Evolutionary conservation across 495 filamentous ascomycete genomes (phyloP), one percentile per base, ranked within the genome.

Genomic region (Penicillium parvum): DNA sequence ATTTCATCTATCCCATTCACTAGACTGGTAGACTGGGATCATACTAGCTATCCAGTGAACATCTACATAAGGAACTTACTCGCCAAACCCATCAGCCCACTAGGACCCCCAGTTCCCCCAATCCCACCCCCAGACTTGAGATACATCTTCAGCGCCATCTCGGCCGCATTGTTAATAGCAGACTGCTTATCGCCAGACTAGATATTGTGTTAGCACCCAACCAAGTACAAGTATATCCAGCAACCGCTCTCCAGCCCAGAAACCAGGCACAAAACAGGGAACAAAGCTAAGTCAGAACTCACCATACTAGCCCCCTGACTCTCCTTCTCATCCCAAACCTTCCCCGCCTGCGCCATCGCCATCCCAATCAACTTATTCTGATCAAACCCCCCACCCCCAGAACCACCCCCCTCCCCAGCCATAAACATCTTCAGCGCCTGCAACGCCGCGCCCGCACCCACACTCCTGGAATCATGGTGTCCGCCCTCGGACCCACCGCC

Each of bases 101-200:
- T 42, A 19, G 66, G 57, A 29, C 73, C 70, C 17, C 75, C 73
- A 32, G 68, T 68, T 0, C 71, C 68, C 17, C 66, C 63, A 15
- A 64, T 53, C 40, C 73, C 71, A 55, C 74, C 70, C 46, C 73
- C 70, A 49, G 62, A 62, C 68, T 83, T 80, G 68, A 82, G 64
- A 51, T 83, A 85, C 76, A 85, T 78, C 73, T 86, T 84, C 42
- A 84, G 48, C 9, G 82, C 82, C 69, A 79, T 77, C 65, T 84
- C 69, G 0, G 75, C 82, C 6, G 82, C 82, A 34, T 56, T 52
- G 42, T 74, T 72, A 20, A 86, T 55, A 36, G 77, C 82, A 42
- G 73, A 72, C 57, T 85, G 76, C 66, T 85, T 84, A 35, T 73
- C 74, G 1, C 75, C 71, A 10, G 57, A 42, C 69, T 73, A 51